Evolutionary conservation across 331 rosid species (phyloP).

Genomic region (Cydonia oblonga): DNA sequence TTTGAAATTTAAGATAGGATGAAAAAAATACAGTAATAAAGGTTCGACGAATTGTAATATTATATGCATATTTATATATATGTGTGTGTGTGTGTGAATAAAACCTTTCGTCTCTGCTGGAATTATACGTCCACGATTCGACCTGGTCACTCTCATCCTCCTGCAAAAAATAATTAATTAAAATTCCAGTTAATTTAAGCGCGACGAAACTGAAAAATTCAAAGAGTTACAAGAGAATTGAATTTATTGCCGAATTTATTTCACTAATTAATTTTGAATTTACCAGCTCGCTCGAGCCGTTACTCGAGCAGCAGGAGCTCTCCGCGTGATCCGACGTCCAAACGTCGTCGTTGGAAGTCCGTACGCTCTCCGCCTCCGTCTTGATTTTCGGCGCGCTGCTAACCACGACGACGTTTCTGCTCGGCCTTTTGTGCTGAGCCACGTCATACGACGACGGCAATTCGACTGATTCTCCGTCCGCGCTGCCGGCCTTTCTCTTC

Average conservation of each 20-base stretch:
- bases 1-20: constrained; percentile 21
- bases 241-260: constrained; percentile 13
- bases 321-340: constrained; percentile 20
- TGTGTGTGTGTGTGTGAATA: not conserved
- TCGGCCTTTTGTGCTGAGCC: not conserved
- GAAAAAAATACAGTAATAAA: constrained; percentile 15
- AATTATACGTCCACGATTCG: constrained; percentile 51
- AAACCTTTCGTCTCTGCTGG: constrained; percentile 35
- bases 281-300: constrained; percentile 30
- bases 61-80: not conserved
- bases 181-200: constrained; percentile 20
- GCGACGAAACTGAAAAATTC: constrained; percentile 6
- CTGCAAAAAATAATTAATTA: constrained; percentile 27
- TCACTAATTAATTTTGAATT: not conserved
- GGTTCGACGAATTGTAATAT: constrained; percentile 9
- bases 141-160: constrained; percentile 38
- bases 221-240: not conserved
- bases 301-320: constrained; percentile 67
- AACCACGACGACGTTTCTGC: not conserved
- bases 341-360: not conserved
- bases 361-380: not conserved
- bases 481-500: constrained; percentile 4
- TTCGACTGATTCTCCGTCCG: not conserved
- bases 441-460: constrained; percentile 9
- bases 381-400: not conserved